phyloP scores from a whole-genome alignment of 257 asterid species.

The Buddleja alternifolia region DNA sequence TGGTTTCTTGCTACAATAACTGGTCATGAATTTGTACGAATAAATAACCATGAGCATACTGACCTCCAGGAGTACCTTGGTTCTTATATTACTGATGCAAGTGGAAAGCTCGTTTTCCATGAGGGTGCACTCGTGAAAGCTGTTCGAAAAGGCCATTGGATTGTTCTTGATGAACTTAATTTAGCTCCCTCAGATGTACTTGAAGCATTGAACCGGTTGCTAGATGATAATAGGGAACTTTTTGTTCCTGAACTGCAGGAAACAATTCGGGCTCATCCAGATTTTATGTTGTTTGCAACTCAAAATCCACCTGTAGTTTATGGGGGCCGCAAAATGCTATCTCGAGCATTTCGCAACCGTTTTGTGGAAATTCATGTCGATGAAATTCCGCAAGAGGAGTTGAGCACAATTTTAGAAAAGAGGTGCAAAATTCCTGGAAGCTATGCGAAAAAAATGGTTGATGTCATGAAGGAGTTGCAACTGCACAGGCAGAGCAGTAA shows the following conservation, averaged over 20 bases:
- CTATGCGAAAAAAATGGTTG: slow-evolving; percentile 78
- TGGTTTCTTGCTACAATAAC: slow-evolving; percentile 77
- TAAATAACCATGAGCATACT: slow-evolving; percentile 94
- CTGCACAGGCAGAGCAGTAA: slow-evolving; percentile 86
- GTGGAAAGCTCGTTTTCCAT: slow-evolving; percentile 85
- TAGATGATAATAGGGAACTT: slow-evolving; percentile 95
- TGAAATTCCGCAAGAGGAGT: slow-evolving; percentile 90
- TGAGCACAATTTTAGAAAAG: slow-evolving; percentile 71
- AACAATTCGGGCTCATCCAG: slow-evolving; percentile 78
- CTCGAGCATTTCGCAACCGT: slow-evolving; percentile 98
- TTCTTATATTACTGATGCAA: slow-evolving; percentile 82
- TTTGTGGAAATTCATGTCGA: slow-evolving; percentile 98
- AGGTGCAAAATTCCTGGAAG: slow-evolving; percentile 71
- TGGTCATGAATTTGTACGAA: slow-evolving; percentile 86
- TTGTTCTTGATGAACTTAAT: slow-evolving; percentile 96
- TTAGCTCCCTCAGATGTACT: slow-evolving; percentile 98
- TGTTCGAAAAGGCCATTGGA: slow-evolving; percentile 90
- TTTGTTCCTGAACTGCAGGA: slow-evolving; percentile 87
- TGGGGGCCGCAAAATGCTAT: slow-evolving; percentile 94
- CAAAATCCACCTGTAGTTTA: slow-evolving; percentile 94
- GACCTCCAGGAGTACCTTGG: slow-evolving; percentile 98
- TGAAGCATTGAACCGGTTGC: slow-evolving; percentile 89
- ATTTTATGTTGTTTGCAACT: slow-evolving; percentile 94
- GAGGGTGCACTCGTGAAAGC: slow-evolving; percentile 96
- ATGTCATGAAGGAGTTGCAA: slow-evolving; percentile 94